Evolutionary conservation across 2,329 filamentous ascomycete species (phyloP), one percentile per base, ranked within the genome.

Genomic region (Cercospora sesami): DNA sequence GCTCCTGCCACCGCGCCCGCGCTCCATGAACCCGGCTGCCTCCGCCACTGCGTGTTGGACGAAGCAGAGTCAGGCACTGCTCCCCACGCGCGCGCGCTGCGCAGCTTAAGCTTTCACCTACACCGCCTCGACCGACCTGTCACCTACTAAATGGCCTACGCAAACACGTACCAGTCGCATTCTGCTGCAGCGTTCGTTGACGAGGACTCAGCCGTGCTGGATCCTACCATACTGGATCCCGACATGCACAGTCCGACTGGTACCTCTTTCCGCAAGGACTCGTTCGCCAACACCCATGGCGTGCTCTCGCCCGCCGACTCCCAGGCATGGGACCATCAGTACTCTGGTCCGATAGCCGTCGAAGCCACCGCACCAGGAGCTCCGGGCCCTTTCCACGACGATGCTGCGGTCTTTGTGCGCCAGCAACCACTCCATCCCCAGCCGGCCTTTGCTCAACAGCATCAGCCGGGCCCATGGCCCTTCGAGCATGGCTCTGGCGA

Each of bases 401-500:
- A 74, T 26, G 60, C 71, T 60, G 68, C 67, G 68, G 71, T 63
- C 68, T 75, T 69, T 60, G 67, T 73, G 62, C 71, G 68, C 30
- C 66, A 60, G 6, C 72, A 67, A 16, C 53, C 33, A 42, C 72
- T 68, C n/a, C 64, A 69, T 18, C 65, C 83, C 80, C 77, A 82
- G 83, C 81, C 87, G 87, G 60, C 94, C 91, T 82, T 86, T 89
- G 81, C 87, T 88, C 68, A 83, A 90, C 69, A 83, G 83, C 83
- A 85, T 73, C 82, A 75, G 59, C 72, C 71, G 78, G 81, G 62
- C 77, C 66, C 70, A 69, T 94, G 91, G 91, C 83, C 88, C 60
- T 85, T 81, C 53, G 85, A 88, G 73, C 85, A 85, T 61, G 84
- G 83, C 74, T 91, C 91, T 28, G 90, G 88, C 63, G 87, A 91